Percentiles rank a stretch among this genome's conserved stretches.
Conservation (phyloP, 1,284 basidiomycete genomes). For the Ceratobasidium sp. region DNA sequence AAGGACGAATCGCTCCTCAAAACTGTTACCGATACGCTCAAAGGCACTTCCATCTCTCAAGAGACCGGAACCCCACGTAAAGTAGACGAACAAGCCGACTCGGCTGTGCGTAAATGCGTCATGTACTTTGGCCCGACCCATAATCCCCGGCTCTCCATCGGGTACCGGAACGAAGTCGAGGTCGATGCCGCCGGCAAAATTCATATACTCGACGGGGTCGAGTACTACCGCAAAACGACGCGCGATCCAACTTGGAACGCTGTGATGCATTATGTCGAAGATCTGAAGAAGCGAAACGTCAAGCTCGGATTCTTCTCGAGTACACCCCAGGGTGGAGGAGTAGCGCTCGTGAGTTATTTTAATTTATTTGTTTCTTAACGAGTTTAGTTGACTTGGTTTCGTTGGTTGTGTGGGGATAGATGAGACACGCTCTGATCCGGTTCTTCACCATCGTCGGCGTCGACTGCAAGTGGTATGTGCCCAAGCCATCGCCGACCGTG, state of each 20-base stretch:
- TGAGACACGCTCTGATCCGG: slow-evolving; percentile 88
- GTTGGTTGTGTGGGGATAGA: slow-evolving; percentile 60
- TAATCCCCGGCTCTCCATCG: slow-evolving; percentile 81
- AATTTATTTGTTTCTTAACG: no score
- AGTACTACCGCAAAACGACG: slow-evolving; percentile 73
- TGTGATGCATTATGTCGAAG: slow-evolving; percentile 79
- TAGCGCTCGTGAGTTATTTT: slow-evolving; percentile 85
- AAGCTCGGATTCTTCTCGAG: slow-evolving; percentile 91
- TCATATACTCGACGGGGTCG: slow-evolving; percentile 79
- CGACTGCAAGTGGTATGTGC: slow-evolving; percentile 86
- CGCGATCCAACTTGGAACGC: slow-evolving; percentile 77
- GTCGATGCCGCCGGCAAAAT: slow-evolving; percentile 83
- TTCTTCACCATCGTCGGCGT: slow-evolving; percentile 82
- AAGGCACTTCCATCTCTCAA: slow-evolving; percentile 48
- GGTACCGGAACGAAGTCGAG: slow-evolving; percentile 79
- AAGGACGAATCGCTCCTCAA: slow-evolving; percentile 58
- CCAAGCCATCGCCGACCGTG: slow-evolving; percentile 84
- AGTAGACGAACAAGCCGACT: slow-evolving; percentile 83
- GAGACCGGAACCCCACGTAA: slow-evolving; percentile 66
- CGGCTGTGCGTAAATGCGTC: slow-evolving; percentile 80
- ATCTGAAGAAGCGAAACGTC: slow-evolving; percentile 81
- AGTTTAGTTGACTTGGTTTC: no score
- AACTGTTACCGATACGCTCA: slow-evolving; percentile 66
- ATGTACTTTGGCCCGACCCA: slow-evolving; percentile 71
- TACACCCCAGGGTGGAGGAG: slow-evolving; percentile 90